Evolutionary conservation across 371 early-diverging fungal genomes (phyloP).

Genomic region (Mucor ambiguus): DNA sequence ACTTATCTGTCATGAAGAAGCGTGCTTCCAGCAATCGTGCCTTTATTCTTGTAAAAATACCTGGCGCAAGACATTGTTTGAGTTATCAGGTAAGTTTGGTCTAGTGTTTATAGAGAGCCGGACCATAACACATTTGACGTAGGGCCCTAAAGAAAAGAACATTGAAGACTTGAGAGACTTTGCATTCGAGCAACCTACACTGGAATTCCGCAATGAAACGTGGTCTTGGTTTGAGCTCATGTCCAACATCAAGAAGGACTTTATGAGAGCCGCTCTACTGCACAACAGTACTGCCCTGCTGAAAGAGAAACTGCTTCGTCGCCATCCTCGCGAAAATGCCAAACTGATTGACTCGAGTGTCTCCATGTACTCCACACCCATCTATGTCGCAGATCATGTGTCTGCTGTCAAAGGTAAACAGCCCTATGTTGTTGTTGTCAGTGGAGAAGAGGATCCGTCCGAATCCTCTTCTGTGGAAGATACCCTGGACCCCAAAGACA

Average conservation of each 20-base stretch:
- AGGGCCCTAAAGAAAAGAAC: slow-evolving; percentile 71
- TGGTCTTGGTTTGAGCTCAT: slow-evolving; percentile 76
- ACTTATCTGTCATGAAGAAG: slow-evolving; percentile 61
- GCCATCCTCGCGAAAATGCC: slow-evolving; percentile 35
- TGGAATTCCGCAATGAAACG: slow-evolving; percentile 75
- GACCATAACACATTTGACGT: background rate
- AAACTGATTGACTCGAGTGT: slow-evolving; percentile 6
- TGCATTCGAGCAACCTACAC: slow-evolving; percentile 66
- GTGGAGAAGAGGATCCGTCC: background rate
- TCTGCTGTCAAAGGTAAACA: background rate
- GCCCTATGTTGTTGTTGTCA: background rate
- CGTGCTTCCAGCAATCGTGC: slow-evolving; percentile 67
- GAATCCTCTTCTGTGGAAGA: background rate
- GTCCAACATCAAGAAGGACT: slow-evolving; percentile 61
- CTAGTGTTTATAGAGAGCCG: background rate
- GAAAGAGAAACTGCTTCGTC: slow-evolving; percentile 49
- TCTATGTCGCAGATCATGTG: background rate
- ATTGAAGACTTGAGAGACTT: slow-evolving; percentile 71
- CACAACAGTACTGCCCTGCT: slow-evolving; percentile 49
- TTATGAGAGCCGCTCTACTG: slow-evolving; percentile 47
- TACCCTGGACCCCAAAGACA: slow-evolving; percentile 9
- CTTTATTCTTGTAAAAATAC: slow-evolving; percentile 76
- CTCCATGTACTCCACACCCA: slow-evolving; percentile 3
- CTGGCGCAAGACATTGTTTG: slow-evolving; percentile 65
- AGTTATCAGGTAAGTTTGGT: slow-evolving; percentile 68